Conservation (phyloP, 2,329 filamentous ascomycete genomes). For the Cladosporium sp. region DNA sequence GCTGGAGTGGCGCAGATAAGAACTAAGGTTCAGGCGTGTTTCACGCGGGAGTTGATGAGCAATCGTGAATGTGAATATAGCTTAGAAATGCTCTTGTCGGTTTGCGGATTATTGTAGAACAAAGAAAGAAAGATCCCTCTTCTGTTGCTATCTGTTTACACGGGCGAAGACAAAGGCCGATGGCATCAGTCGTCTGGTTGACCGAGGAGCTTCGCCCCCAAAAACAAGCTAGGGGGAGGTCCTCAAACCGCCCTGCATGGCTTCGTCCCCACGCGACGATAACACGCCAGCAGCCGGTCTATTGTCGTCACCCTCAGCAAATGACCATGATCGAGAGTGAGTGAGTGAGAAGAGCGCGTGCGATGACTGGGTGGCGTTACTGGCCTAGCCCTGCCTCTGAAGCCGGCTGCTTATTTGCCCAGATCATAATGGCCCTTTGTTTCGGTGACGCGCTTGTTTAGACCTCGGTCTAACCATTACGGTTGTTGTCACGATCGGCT, state of each 20-base stretch:
- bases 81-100: too few species aligned
- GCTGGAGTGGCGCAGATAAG: constrained; percentile 10
- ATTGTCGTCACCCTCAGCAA: background rate
- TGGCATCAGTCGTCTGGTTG: too few species aligned
- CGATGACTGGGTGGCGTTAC: constrained; percentile 4
- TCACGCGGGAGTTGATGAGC: background rate
- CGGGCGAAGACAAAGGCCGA: too few species aligned
- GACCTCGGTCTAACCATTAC: background rate
- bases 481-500: background rate
- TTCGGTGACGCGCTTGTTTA: too few species aligned
- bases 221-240: too few species aligned
- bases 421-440: background rate
- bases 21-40: constrained; percentile 6
- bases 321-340: background rate
- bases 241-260: too few species aligned
- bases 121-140: too few species aligned
- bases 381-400: background rate
- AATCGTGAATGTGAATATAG: too few species aligned
- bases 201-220: too few species aligned
- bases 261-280: background rate
- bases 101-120: too few species aligned
- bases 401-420: background rate
- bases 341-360: background rate
- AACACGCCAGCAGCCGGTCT: background rate
- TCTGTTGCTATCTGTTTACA: too few species aligned